Evolutionary conservation across 2,329 filamentous ascomycete genomes (phyloP).

Genomic region (Didymella pomorum): DNA sequence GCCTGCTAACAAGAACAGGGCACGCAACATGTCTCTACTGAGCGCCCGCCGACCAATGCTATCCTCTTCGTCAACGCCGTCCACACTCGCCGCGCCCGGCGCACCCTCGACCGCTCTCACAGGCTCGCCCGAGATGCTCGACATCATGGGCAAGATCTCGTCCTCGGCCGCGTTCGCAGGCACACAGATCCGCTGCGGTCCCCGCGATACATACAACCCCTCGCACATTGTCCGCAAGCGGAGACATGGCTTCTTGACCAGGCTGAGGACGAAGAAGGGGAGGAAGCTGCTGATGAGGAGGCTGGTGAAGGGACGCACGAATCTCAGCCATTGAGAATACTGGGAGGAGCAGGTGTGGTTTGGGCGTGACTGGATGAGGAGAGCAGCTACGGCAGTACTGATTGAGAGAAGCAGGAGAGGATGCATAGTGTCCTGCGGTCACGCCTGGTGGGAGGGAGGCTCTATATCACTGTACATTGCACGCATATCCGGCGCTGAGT

Average conservation of each 20-base stretch:
- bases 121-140: conserved; percentile 35
- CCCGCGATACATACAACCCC: conserved; percentile 66
- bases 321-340: conserved; percentile 43
- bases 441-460: too few relatives aligned
- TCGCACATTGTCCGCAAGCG: conserved; percentile 68
- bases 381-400: too few relatives aligned
- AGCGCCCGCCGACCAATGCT: conserved; percentile 38
- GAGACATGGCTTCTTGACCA: conserved; percentile 66
- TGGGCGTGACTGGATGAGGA: too few relatives aligned
- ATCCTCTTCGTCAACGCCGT: conserved; percentile 24
- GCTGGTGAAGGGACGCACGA: conserved; percentile 60
- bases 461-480: conserved; percentile 27
- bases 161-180: conserved; percentile 48
- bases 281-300: conserved; percentile 63
- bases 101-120: conserved; percentile 19
- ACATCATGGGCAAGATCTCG: conserved; percentile 48
- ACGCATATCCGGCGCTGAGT: conserved; percentile 6
- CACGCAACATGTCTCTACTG: conserved; percentile 39
- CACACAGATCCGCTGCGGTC: conserved; percentile 56
- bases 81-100: conserved; percentile 31
- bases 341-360: neutral
- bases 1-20: conserved; percentile 5
- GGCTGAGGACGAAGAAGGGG: conserved; percentile 62
- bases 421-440: neutral
- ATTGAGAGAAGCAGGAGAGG: too few relatives aligned